A percentile compares a stretch with the other conserved stretches of the same genome.
These are phyloP conservation scores for Rosa persica DNA, from an alignment of 306 rosid genomes.

Conservation along the genomic window DNA sequence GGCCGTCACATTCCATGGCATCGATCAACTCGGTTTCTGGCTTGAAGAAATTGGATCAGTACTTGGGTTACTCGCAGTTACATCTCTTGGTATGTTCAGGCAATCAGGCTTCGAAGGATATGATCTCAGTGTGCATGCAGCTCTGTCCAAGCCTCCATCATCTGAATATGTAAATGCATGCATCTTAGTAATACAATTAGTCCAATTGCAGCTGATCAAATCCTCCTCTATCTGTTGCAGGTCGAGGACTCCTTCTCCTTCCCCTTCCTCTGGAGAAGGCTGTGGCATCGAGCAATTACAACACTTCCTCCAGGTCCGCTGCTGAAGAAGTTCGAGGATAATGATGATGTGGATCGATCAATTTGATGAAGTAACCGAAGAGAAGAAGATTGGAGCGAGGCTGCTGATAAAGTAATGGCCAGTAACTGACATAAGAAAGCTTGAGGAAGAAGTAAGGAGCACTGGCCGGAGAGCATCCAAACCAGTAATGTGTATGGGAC, in stretches of 20 bases:
- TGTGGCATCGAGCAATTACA: no score
- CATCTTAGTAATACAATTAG: conserved; percentile 55
- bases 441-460: no score
- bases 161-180: conserved; percentile 56
- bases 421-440: no score
- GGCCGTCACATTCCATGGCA: conserved; percentile 46
- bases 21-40: conserved; percentile 50
- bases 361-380: background rate
- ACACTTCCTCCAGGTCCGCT: no score
- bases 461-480: no score
- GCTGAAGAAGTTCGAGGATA: no score
- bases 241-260: no score
- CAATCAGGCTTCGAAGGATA: conserved; percentile 71
- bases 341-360: no score
- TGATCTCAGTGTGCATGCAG: conserved; percentile 61
- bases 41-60: conserved; percentile 69
- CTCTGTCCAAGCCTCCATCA: conserved; percentile 55
- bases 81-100: conserved; percentile 56
- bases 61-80: conserved; percentile 77
- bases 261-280: no score
- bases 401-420: background rate
- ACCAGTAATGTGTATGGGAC: background rate
- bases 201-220: no score
- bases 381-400: background rate
- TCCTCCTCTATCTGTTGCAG: no score